phyloP scores from a whole-genome alignment of 768 basidiomycete genomes.

The Pleurotus djamor region DNA sequence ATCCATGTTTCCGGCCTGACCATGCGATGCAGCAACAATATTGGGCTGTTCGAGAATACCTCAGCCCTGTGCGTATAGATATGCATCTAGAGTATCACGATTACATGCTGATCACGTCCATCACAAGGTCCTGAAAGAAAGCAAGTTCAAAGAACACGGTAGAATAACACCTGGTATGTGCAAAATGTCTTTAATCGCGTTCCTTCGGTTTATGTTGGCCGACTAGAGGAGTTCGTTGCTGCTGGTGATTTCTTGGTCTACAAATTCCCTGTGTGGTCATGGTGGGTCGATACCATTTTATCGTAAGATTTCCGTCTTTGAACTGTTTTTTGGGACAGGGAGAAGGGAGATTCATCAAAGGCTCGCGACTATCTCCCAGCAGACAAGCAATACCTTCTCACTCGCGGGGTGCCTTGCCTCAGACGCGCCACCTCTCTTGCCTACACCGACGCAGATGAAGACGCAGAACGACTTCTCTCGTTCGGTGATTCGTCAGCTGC shows the following conservation, averaged over 20 bases:
- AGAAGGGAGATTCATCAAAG: conserved; percentile 86
- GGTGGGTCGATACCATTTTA: conserved; percentile 49
- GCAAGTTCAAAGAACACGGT: conserved; percentile 99
- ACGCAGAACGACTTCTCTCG: conserved; percentile 87
- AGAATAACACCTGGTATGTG: conserved; percentile 87
- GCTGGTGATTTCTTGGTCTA: conserved; percentile 97
- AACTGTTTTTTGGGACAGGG: conserved; percentile 48
- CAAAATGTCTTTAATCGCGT: background rate
- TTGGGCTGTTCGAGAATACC: conserved; percentile 92
- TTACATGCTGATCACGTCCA: conserved; percentile 28
- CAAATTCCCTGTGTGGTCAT: conserved; percentile 99
- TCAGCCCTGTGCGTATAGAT: conserved; percentile 67
- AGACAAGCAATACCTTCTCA: conserved; percentile 97
- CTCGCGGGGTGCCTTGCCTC: conserved; percentile 94
- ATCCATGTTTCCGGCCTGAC: conserved; percentile 6
- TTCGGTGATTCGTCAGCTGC: conserved; percentile 67
- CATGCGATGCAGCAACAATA: conserved; percentile 69
- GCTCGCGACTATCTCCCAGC: conserved; percentile 88
- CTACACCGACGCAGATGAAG: conserved; percentile 95
- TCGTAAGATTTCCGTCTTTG: conserved; percentile 1
- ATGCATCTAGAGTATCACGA: conserved; percentile 9
- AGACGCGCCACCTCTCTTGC: conserved; percentile 89
- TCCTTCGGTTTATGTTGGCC: background rate
- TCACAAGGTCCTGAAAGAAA: conserved; percentile 88
- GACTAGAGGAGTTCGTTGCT: conserved; percentile 92